phyloP scores from a whole-genome alignment of 163 green algal species.

The Chloroidium sp. region DNA sequence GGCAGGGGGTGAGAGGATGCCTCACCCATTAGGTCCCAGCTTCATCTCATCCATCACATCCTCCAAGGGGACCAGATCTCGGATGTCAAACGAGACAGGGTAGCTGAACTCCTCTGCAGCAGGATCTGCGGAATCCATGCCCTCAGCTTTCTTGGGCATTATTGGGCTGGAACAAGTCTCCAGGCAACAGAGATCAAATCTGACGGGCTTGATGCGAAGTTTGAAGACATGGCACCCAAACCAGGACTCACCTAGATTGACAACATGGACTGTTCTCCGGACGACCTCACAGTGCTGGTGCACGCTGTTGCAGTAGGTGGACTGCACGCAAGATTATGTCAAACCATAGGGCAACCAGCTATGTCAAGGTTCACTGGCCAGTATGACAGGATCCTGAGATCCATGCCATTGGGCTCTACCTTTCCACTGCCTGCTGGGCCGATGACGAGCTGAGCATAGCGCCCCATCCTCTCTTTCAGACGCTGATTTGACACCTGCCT shows the following conservation, averaged over 20 bases:
- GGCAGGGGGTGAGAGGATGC: not conserved
- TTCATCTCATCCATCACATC: slow-evolving; percentile 95
- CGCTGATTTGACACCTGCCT: no score
- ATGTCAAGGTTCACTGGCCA: not conserved
- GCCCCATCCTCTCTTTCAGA: slow-evolving; percentile 18
- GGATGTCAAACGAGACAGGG: slow-evolving; percentile 84
- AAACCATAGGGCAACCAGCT: not conserved
- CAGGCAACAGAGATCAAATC: not conserved
- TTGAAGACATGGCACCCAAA: not conserved
- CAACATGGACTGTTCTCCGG: slow-evolving; percentile 67
- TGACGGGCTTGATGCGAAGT: no score
- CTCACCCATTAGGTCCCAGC: slow-evolving; percentile 92
- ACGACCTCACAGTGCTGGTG: slow-evolving; percentile 87
- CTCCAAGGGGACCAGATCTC: slow-evolving; percentile 88
- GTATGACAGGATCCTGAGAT: not conserved
- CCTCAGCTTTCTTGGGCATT: not conserved
- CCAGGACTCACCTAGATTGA: slow-evolving; percentile 82
- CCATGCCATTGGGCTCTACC: slow-evolving; percentile 29
- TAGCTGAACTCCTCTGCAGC: slow-evolving; percentile 95
- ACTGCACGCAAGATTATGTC: slow-evolving; percentile 46
- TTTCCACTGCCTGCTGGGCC: slow-evolving; percentile 94
- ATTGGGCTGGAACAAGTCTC: not conserved
- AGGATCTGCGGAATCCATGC: slow-evolving; percentile 66
- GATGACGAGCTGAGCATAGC: slow-evolving; percentile 95
- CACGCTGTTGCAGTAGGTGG: slow-evolving; percentile 92